Evolutionary conservation across 2,329 filamentous ascomycete genomes (phyloP), one percentile per base, ranked within the genome.

Genomic region (Alternaria triticimaculans): DNA sequence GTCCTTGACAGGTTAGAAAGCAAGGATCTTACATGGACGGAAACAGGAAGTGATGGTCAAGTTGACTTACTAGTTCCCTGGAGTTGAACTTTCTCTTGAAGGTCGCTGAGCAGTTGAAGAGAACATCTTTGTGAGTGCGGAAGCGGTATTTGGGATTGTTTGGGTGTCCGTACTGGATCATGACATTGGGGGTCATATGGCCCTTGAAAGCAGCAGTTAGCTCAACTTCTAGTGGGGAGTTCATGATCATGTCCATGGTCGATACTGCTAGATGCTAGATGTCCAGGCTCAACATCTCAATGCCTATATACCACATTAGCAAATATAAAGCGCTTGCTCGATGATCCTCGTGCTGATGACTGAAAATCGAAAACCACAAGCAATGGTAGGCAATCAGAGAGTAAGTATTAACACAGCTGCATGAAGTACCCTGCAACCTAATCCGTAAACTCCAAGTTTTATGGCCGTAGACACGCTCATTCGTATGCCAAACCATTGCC

Each of bases 371-470:
- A 37, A 20, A 41, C 41, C 43, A 30, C 14, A 37, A 33, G 33
- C 41, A 61, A 18, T 23, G 15, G 20, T 50, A 41, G 41, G 41
- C 37, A 50, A 18, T 44, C 51, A 33, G 49, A 54, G 50, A 63
- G 37, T 60, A 60, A 49, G 60, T 70, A 69, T 72, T 68, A 72
- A 74, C 64, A 72, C 59, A 72, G 67, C 64, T 69, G 66, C 64
- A 62, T 62, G 60, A 69, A 69, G 59, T 68, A 60, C 49, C 58
- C 51, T 63, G 65, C 65, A 69, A 64, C 67, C 67, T 63, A 63
- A 41, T 70, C 69, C 71, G 67, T 63, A 21, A 72, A 73, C 68
- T 71, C 67, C 70, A 55, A 64, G 61, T 63, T 41, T 41, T 61
- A 56, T 58, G 56, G 58, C 60, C 62, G 64, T 57, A 50, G 55